Percentiles rank a stretch among this genome's conserved stretches.
These are phyloP conservation scores for Panus rudis DNA, from an alignment of 768 basidiomycete species.

Conservation along the genomic window DNA sequence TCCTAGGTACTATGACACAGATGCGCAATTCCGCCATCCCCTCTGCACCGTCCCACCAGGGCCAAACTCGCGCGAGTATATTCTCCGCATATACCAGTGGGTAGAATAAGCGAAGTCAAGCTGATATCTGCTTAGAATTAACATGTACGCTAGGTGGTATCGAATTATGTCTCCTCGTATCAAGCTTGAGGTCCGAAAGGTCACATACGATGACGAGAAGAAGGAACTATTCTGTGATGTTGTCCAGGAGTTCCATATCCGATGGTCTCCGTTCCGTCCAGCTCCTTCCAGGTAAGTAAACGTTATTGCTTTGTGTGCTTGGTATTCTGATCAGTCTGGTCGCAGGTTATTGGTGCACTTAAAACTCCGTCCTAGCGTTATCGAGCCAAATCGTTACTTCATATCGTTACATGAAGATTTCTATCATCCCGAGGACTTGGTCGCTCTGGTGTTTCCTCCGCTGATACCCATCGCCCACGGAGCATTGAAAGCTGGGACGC, in stretches of 20 bases:
- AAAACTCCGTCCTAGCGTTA: conserved; percentile 31
- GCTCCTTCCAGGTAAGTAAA: conserved; percentile 37
- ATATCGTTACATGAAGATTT: conserved; percentile 56
- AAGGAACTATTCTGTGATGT: conserved; percentile 44
- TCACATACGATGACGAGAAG: conserved; percentile 40
- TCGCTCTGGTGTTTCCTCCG: conserved; percentile 37
- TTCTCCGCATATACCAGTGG: conserved; percentile 55
- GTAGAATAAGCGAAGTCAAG: conserved; percentile 9
- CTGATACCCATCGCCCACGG: conserved; percentile 31
- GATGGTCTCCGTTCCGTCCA: conserved; percentile 37
- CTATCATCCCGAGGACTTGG: conserved; percentile 48
- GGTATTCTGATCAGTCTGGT: not conserved
- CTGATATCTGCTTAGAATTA: not conserved
- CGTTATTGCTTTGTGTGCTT: not conserved
- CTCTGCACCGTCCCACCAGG: conserved; percentile 41
- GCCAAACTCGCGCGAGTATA: conserved; percentile 44
- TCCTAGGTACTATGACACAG: conserved; percentile 40
- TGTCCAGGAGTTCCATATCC: conserved; percentile 47
- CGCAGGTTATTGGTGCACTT: conserved; percentile 43
- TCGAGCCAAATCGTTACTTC: conserved; percentile 32
- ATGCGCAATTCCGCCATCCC: conserved; percentile 56
- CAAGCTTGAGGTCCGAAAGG: conserved; percentile 32
- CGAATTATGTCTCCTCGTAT: conserved; percentile 52
- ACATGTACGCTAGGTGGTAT: conserved; percentile 41
- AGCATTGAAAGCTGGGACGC: conserved; percentile 21